A percentile compares a stretch with the other conserved stretches of the same genome.
Evolutionary conservation across 1,284 basidiomycete genomes (phyloP).

Genomic region (Tilletiopsis washingtonensis): DNA sequence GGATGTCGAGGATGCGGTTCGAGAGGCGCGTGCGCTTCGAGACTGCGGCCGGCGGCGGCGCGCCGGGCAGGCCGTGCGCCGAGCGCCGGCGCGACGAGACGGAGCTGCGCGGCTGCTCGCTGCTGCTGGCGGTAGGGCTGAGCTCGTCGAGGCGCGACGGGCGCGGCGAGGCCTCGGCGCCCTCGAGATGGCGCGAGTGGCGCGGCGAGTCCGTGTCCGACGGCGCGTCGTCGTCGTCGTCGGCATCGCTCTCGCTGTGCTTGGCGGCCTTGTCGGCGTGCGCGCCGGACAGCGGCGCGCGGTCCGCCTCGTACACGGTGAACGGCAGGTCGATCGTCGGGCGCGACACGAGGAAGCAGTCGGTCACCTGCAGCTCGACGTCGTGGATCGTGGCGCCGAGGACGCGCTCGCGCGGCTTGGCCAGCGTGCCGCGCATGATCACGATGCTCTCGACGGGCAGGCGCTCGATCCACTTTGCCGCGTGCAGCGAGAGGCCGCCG

Average conservation of each 20-base stretch:
- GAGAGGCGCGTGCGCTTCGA: constrained; percentile 34
- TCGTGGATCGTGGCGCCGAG: constrained; percentile 28
- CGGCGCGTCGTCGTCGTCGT: background rate
- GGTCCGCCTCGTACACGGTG: constrained; percentile 39
- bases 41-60: constrained; percentile 15
- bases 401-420: constrained; percentile 30
- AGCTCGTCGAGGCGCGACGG: background rate
- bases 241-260: background rate
- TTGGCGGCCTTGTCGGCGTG: constrained; percentile 12
- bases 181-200: too few species aligned
- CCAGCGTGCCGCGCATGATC: constrained; percentile 28
- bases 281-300: constrained; percentile 4
- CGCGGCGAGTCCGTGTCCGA: background rate
- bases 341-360: constrained; percentile 26
- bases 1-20: constrained; percentile 40
- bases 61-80: too few species aligned
- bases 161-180: background rate
- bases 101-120: constrained; percentile 1
- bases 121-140: constrained; percentile 3
- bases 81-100: constrained; percentile 10
- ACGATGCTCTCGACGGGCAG: constrained; percentile 37
- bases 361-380: constrained; percentile 35
- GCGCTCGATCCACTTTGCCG: constrained; percentile 33
- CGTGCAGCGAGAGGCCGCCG: background rate
- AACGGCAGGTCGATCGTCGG: constrained; percentile 35